Evolutionary conservation across 805 yeast genomes (phyloP).

Genomic region (Spathaspora sp.): DNA sequence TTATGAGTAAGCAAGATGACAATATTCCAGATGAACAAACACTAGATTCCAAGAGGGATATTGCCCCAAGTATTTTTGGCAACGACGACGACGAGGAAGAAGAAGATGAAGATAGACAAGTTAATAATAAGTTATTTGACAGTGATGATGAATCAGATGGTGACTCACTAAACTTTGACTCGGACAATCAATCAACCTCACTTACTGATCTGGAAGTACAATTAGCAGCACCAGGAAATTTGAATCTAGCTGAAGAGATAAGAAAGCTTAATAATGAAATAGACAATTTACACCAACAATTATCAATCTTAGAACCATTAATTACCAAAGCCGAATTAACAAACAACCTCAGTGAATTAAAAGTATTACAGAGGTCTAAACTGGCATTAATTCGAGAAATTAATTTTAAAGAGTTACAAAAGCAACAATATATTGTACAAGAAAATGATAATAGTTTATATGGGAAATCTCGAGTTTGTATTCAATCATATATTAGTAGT

Average conservation of each 20-base stretch:
- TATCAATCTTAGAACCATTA: conserved; percentile 61
- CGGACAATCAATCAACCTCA: not conserved
- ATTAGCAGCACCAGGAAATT: conserved; percentile 66
- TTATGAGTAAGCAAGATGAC: conserved; percentile 32
- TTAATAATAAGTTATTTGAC: conserved; percentile 26
- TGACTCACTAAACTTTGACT: conserved; percentile 2
- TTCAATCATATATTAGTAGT: conserved; percentile 53
- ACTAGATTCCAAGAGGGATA: not conserved
- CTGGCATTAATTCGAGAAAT: conserved; percentile 67
- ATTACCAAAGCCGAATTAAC: conserved; percentile 81
- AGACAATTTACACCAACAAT: conserved; percentile 56
- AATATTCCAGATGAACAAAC: not conserved
- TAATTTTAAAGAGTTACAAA: conserved; percentile 66
- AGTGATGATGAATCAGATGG: conserved; percentile 17
- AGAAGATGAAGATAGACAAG: conserved; percentile 8
- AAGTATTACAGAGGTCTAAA: conserved; percentile 65
- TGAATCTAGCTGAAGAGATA: conserved; percentile 66
- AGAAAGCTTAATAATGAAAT: conserved; percentile 54
- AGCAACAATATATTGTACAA: conserved; percentile 78
- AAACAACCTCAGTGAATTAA: conserved; percentile 65
- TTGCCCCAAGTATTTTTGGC: conserved; percentile 28
- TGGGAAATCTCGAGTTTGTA: conserved; percentile 56
- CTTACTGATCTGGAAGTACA: conserved; percentile 7
- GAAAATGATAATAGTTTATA: conserved; percentile 76
- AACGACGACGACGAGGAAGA: conserved; percentile 17